Evolutionary conservation across 352 stramenopile genomes (phyloP).

Genomic region (Pythium aquatile): DNA sequence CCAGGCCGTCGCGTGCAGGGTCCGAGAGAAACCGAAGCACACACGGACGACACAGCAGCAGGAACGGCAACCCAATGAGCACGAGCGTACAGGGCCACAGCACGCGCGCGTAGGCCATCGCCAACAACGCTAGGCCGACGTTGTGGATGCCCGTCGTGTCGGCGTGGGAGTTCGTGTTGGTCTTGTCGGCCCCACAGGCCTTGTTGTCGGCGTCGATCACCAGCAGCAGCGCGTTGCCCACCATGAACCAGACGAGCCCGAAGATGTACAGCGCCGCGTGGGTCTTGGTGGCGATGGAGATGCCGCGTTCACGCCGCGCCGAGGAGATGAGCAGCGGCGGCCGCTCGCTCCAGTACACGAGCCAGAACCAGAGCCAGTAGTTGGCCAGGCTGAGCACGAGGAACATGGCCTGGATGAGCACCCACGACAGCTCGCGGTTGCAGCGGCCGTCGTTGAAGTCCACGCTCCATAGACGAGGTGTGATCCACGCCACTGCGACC

Average conservation of each 20-base stretch:
- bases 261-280: slow-evolving; percentile 25
- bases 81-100: slow-evolving; percentile 29
- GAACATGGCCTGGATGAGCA: slow-evolving; percentile 24
- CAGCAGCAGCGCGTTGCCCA: slow-evolving; percentile 25
- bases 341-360: slow-evolving; percentile 24
- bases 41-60: slow-evolving; percentile 24
- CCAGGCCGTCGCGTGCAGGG: slow-evolving; percentile 12
- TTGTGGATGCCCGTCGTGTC: slow-evolving; percentile 16
- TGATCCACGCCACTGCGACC: slow-evolving; percentile 16
- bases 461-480: slow-evolving; percentile 23
- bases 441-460: slow-evolving; percentile 20
- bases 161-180: neutral
- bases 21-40: slow-evolving; percentile 18
- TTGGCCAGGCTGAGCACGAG: slow-evolving; percentile 17
- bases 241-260: slow-evolving; percentile 26
- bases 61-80: slow-evolving; percentile 18
- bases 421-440: slow-evolving; percentile 25
- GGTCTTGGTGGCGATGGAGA: slow-evolving; percentile 19
- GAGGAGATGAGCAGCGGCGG: slow-evolving; percentile 7
- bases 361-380: slow-evolving; percentile 31
- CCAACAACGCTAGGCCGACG: slow-evolving; percentile 16
- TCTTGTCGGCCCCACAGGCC: slow-evolving; percentile 4
- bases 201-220: slow-evolving; percentile 25
- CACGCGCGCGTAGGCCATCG: slow-evolving; percentile 26
- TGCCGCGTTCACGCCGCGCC: slow-evolving; percentile 10